A percentile compares a stretch with the other conserved stretches of the same genome.
These are phyloP conservation scores for Parastagonospora nodorum DNA, from an alignment of 2,329 filamentous ascomycete genomes.

Conservation along the genomic window DNA sequence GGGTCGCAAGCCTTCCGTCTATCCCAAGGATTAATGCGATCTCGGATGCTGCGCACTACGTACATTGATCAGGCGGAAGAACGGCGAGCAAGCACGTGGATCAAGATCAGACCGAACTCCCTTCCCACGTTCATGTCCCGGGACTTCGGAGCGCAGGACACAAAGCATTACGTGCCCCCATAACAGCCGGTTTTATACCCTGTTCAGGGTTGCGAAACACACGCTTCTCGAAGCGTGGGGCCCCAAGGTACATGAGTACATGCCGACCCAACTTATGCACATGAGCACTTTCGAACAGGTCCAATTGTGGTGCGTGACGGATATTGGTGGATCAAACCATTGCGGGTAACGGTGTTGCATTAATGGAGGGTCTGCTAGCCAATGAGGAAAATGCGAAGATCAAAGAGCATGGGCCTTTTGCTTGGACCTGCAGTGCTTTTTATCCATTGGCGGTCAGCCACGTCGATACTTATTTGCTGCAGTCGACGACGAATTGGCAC, in stretches of 20 bases:
- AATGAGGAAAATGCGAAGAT: not conserved
- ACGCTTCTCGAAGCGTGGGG: slow-evolving; percentile 8
- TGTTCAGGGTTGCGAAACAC: slow-evolving; percentile 9
- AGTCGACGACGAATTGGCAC: not conserved
- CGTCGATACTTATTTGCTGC: not conserved
- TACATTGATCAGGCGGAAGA: not conserved
- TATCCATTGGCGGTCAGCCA: not conserved
- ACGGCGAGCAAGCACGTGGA: not conserved
- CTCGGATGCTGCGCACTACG: not conserved
- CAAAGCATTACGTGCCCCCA: slow-evolving; percentile 2
- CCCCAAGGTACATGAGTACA: slow-evolving; percentile 1
- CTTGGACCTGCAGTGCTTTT: not conserved
- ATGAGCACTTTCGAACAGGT: slow-evolving; percentile 5
- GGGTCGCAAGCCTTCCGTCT: not conserved
- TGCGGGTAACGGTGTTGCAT: slow-evolving; percentile 2
- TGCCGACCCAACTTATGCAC: slow-evolving; percentile 12
- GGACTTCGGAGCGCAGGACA: slow-evolving; percentile 1
- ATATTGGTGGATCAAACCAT: slow-evolving; percentile 1
- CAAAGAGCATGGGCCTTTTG: not conserved
- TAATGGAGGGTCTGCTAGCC: not conserved
- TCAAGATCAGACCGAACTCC: not conserved
- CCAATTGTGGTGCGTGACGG: not conserved
- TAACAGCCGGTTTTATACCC: slow-evolving; percentile 9
- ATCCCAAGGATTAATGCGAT: not conserved
- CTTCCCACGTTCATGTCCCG: not conserved